Percentiles rank a stretch among this genome's conserved stretches.
phyloP scores from a whole-genome alignment of 345 rosid genomes.

The Lepidium sativum region DNA sequence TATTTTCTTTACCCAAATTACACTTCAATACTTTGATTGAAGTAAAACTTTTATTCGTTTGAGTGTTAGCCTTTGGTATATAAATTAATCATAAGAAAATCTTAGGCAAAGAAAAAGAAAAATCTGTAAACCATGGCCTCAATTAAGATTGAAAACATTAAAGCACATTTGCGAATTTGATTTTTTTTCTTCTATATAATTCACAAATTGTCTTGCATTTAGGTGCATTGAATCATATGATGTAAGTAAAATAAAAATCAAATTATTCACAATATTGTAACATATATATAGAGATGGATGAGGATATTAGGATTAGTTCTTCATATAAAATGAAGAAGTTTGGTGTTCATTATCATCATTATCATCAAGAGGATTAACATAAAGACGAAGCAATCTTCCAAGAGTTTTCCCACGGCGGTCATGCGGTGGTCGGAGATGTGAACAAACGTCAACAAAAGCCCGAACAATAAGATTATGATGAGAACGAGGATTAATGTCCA shows the following conservation, averaged over 20 bases:
- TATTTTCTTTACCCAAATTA: not conserved
- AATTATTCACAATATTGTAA: conserved; percentile 1
- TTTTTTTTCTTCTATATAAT: not conserved
- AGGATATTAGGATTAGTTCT: not conserved
- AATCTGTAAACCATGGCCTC: not conserved
- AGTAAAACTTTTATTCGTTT: not conserved
- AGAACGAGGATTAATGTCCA: conserved; percentile 27
- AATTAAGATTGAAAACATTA: not conserved
- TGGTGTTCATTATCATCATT: not conserved
- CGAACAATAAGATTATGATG: conserved; percentile 26
- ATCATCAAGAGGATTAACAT: conserved; percentile 13
- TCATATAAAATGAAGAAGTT: not conserved
- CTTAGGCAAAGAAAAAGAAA: not conserved
- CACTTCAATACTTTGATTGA: not conserved
- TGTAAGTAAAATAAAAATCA: not conserved
- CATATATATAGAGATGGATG: not conserved
- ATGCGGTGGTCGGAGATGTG: conserved; percentile 22
- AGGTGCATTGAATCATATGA: not conserved
- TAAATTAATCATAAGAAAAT: not conserved
- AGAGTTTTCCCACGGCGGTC: conserved; percentile 28
- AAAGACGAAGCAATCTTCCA: conserved; percentile 21
- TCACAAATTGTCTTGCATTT: not conserved
- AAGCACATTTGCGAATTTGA: not conserved
- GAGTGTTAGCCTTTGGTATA: not conserved
- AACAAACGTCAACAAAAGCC: conserved; percentile 24